Evolutionary conservation across 208 protist genomes (phyloP), one percentile per base, ranked within the genome.

Genomic region (Leishmania martiniquensis): DNA sequence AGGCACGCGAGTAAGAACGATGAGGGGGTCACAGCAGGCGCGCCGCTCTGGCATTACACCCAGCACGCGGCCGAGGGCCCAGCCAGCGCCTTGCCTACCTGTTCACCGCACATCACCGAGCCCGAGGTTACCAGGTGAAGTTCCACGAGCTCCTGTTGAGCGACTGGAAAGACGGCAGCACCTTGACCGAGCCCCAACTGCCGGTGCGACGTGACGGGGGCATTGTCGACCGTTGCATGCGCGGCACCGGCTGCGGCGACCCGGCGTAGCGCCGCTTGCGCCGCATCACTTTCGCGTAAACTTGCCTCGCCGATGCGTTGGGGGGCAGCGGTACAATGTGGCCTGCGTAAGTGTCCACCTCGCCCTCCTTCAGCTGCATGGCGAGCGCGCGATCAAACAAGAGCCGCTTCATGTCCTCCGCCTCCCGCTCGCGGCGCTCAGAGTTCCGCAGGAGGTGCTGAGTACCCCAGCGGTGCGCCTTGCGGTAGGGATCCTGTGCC

Each of bases 61-160:
- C 7, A 4, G 55, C 55, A 29, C 55, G 20, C 34, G 55, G 34
- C 17, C 20, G 55, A 20, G 55, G n/a, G 55, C 1, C n/a, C 5
- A 4, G n/a, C n/a, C 12, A n/a, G 34, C n/a, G 34, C 39, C 17
- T 45, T 13, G 1, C 13, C 34, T 44, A 67, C 62, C 34, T 62
- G 55, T 15, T 29, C n/a, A 34, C 55, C n/a, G n/a, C 55, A 17
- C 55, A 39, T 22, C 34, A 10, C 55, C 55, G n/a, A 5, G 17
- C 55, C 17, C 10, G n/a, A 45, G 63, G 49, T 51, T 76, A 97
- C 93, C 93, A 97, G 4, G 86, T 91, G n/a, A 97, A 92, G 76
- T 97, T 97, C 93, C 93, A 97, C 39, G 91, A 84, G 72, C 93
- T 88, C 75, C 87, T 91, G 79, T 89, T 89, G 63, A 95, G 87